phyloP scores from a whole-genome alignment of 495 filamentous ascomycete genomes.

The Peziza echinospora region DNA sequence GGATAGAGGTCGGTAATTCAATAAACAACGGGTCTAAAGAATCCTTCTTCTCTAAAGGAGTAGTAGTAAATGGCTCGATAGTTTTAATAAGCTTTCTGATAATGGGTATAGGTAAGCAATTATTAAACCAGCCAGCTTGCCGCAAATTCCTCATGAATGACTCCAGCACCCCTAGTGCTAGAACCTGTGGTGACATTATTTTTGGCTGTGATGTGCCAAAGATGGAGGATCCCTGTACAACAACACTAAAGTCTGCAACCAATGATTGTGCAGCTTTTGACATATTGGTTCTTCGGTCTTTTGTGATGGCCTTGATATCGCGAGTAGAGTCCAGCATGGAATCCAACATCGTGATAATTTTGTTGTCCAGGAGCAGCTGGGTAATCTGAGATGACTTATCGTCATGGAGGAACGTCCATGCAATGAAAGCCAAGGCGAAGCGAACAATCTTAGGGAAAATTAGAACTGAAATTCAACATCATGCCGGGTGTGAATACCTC shows the following conservation, averaged over 20 bases:
- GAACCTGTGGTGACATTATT: slow-evolving; percentile 35
- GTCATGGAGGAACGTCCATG: slow-evolving; percentile 33
- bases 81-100: slow-evolving; percentile 31
- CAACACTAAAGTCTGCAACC: slow-evolving; percentile 29
- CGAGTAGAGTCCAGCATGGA: slow-evolving; percentile 29
- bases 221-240: slow-evolving; percentile 28
- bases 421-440: slow-evolving; percentile 33
- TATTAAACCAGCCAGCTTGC: slow-evolving; percentile 26
- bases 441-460: slow-evolving; percentile 26
- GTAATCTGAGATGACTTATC: slow-evolving; percentile 28
- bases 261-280: slow-evolving; percentile 37
- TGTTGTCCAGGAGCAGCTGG: slow-evolving; percentile 28
- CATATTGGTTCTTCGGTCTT: slow-evolving; percentile 45
- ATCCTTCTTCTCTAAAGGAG: slow-evolving; percentile 18
- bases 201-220: slow-evolving; percentile 34
- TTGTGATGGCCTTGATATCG: slow-evolving; percentile 33
- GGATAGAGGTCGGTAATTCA: slow-evolving; percentile 33
- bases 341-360: slow-evolving; percentile 29
- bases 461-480: neutral
- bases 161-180: slow-evolving; percentile 44
- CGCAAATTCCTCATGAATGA: slow-evolving; percentile 32
- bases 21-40: slow-evolving; percentile 20
- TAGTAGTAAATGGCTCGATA: slow-evolving; percentile 18
- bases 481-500: slow-evolving; percentile 9
- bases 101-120: slow-evolving; percentile 31